phyloP scores from a whole-genome alignment of 768 basidiomycete genomes.

The Podaxis sp. region DNA sequence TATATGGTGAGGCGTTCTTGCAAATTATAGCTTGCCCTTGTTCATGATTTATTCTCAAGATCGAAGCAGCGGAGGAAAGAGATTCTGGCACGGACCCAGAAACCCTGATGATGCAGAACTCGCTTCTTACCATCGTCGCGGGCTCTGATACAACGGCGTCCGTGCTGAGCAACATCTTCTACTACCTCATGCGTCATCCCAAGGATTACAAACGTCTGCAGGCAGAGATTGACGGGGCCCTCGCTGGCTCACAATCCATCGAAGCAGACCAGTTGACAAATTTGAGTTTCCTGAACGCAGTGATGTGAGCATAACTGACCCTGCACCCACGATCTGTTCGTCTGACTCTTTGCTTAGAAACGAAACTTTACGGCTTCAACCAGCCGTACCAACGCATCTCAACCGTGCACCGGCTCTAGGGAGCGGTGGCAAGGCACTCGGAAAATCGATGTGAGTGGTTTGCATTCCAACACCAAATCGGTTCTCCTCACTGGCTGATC shows the following conservation, averaged over 20 bases:
- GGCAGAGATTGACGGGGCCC: constrained; percentile 26
- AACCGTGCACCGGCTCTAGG: constrained; percentile 14
- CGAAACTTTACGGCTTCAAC: neutral
- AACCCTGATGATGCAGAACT: neutral
- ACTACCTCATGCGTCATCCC: constrained; percentile 26
- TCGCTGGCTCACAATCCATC: constrained; percentile 13
- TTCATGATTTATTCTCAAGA: neutral
- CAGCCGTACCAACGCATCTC: neutral
- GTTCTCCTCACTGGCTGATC: neutral
- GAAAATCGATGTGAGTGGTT: constrained; percentile 15
- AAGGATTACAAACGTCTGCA: constrained; percentile 23
- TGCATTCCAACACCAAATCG: neutral
- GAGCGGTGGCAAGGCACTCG: constrained; percentile 30
- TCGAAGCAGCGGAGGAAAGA: neutral
- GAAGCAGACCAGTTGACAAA: constrained; percentile 24
- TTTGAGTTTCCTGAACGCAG: constrained; percentile 32
- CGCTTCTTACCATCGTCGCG: neutral
- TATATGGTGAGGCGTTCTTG: neutral
- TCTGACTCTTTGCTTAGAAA: neutral
- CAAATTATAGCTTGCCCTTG: neutral
- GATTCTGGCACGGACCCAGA: neutral
- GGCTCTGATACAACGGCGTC: neutral
- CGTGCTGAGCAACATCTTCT: constrained; percentile 22
- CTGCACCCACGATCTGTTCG: neutral
- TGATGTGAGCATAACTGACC: constrained; percentile 28